Evolutionary conservation across 768 basidiomycete genomes (phyloP).

Genomic region (Auricularia cornea): DNA sequence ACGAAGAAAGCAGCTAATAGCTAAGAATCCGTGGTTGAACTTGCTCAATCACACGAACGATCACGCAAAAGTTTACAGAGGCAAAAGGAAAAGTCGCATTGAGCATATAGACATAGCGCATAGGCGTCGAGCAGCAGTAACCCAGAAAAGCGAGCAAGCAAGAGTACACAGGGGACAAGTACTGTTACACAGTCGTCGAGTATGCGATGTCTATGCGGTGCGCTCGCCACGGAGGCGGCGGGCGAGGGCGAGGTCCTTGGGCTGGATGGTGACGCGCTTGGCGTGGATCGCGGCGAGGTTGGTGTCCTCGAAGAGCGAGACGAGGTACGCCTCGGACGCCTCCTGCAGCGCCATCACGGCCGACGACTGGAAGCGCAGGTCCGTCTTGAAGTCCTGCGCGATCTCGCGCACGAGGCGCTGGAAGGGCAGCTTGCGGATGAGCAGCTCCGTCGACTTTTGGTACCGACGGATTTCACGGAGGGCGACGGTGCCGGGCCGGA

Average conservation of each 20-base stretch:
- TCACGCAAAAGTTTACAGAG: no score
- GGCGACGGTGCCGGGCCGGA: constrained; percentile 96
- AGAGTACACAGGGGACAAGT: background rate
- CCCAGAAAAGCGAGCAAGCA: no score
- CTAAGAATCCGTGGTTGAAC: no score
- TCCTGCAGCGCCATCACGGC: constrained; percentile 92
- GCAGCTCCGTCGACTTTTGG: constrained; percentile 97
- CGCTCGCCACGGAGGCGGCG: constrained; percentile 82
- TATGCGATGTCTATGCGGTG: background rate
- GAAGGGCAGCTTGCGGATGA: constrained; percentile 99
- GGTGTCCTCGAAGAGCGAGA: constrained; percentile 81
- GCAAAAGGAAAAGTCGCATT: no score
- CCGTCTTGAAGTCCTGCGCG: constrained; percentile 96
- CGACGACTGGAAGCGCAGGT: constrained; percentile 92
- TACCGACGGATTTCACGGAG: constrained; percentile 98
- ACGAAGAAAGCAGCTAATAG: no score
- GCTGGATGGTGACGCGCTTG: constrained; percentile 68
- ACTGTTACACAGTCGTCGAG: background rate
- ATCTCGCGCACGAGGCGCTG: constrained; percentile 96
- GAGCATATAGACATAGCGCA: no score
- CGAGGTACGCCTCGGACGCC: constrained; percentile 84
- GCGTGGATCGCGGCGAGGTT: constrained; percentile 90
- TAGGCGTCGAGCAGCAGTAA: no score
- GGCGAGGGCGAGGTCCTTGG: constrained; percentile 83
- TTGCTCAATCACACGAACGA: no score